A percentile compares a stretch with the other conserved stretches of the same genome.
phyloP scores from a whole-genome alignment of 2,329 filamentous ascomycete genomes.

The Fusarium verrucosum region DNA sequence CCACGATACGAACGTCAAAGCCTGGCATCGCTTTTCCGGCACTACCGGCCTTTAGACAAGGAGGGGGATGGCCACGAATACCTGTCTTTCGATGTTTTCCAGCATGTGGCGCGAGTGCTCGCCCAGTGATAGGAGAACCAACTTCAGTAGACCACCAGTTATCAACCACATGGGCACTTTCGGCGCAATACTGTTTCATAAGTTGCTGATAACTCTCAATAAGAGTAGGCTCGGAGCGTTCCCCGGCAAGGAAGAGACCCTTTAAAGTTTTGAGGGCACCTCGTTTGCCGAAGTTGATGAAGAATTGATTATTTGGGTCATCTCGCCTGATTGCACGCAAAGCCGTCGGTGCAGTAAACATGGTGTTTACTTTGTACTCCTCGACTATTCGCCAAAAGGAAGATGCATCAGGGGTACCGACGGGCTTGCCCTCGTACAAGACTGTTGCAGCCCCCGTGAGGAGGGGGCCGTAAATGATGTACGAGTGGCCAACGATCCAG shows the following conservation, averaged over 20 bases:
- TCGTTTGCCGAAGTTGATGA: constrained; percentile 69
- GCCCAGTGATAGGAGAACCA: constrained; percentile 66
- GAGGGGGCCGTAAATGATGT: constrained; percentile 89
- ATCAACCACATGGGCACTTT: constrained; percentile 65
- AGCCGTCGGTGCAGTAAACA: constrained; percentile 89
- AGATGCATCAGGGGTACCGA: constrained; percentile 87
- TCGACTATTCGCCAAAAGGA: constrained; percentile 89
- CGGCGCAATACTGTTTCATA: constrained; percentile 71
- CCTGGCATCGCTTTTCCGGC: constrained; percentile 93
- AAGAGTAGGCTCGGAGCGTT: constrained; percentile 88
- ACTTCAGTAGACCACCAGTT: constrained; percentile 71
- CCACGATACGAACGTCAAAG: constrained; percentile 85
- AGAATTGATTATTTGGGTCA: constrained; percentile 76
- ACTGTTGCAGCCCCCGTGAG: constrained; percentile 86
- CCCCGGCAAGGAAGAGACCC: constrained; percentile 86
- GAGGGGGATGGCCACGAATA: constrained; percentile 52
- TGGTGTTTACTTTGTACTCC: constrained; percentile 82
- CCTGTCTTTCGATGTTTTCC: constrained; percentile 62
- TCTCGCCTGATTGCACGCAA: constrained; percentile 87
- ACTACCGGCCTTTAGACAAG: constrained; percentile 80
- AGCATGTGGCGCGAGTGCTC: constrained; percentile 65
- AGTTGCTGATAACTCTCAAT: constrained; percentile 82
- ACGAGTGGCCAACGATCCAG: constrained; percentile 77
- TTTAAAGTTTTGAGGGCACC: constrained; percentile 77
- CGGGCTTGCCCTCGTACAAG: constrained; percentile 92